Evolutionary conservation across 2,329 filamentous ascomycete species (phyloP), one percentile per base, ranked within the genome.

Genomic region (Lanzia echinophila): DNA sequence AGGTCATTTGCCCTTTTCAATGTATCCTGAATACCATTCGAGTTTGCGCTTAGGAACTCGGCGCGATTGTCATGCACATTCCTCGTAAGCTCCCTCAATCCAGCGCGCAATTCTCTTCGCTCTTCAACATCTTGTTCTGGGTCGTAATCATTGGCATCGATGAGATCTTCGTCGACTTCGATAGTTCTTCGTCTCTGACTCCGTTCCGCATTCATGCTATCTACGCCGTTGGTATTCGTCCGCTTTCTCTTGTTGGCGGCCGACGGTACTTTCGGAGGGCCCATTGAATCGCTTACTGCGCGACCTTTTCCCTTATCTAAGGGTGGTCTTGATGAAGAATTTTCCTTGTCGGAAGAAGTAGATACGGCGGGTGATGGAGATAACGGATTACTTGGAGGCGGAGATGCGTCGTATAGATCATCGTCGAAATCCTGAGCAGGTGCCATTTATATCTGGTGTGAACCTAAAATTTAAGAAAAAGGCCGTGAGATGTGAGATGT

Each of bases 71-170:
- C 88, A 73, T 71, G 71, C 20, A 77, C 64, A 8, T 71, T 68
- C 33, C 73, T 86, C 67, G 72, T 75, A n/a, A 95, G 74, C 42
- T 84, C 81, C 58, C 91, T 81, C 55, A 90, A 77, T 10, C 77
- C 79, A 54, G 82, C 82, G 56, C 90, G 86, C 33, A 95, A 73
- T 50, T 76, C 72, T 22, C 91, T 79, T 39, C 90, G 82, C 69
- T 90, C 81, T 42, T 86, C 81, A 12, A 86, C 75, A 54, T 89
- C 78, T 67, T 96, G 92, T 57, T 95, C 84, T 0, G 90, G 91
- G 65, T 96, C 87, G 69, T 91, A 95, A 59, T 76, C 73, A 19
- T 79, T 75, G 7, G 28, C 62, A 8, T 69, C 68, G 3, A 58
- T 60, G 44, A 61, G 59, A 15, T 64, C 63, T 20, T 68, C 67